Base-by-base conservation (phyloP, 805 yeast genomes). In the Metschnikowia rubicola region DNA sequence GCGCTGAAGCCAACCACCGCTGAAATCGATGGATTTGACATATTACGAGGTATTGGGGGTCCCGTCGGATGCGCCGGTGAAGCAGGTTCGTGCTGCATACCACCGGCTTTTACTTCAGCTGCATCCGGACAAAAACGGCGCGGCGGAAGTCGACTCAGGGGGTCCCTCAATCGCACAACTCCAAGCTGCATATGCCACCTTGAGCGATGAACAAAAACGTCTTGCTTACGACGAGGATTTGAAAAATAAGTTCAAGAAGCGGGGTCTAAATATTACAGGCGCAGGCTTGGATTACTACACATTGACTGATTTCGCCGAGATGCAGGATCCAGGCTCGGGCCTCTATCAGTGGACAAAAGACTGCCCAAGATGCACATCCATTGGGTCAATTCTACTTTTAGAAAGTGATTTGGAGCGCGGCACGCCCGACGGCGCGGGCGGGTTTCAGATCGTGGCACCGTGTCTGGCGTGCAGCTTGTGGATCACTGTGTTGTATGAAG, bases 391-490 rank as follows among this genome's bases (percentile, higher is more conserved):
- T 47, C 59, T 60, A 12, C 62, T 92, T 2, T 70, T 70, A 1
- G 97, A 89, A 52, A 59, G 65, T 1, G 86, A 85, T 45, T 70
- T 92, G 46, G 68, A 73, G 5, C 73, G 73, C 45, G 84, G 81
- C 0, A 73, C 77, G 0, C 74, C 72, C 0, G 75, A 73, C 32
- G 83, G 80, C 12, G 77, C 66, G 13, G 75, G 83, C 0, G 70
- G 70, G 12, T 84, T 72, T 53, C 86, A 84, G 52, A 75, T 91
- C 1, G 73, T 88, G 19, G 80, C 88, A 0, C 96, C 91, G 58
- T 92, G 98, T 62, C 61, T 68, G 10, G 82, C 86, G 30, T 92
- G 98, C 63, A 87, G 96, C 62, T 62, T 90, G 30, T 92, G 97
- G 96, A 65, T 92, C 26, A 80, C 81, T 42, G 90, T 92, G 2